phyloP scores from a whole-genome alignment of 306 rosid species.

The Prunus padus region DNA sequence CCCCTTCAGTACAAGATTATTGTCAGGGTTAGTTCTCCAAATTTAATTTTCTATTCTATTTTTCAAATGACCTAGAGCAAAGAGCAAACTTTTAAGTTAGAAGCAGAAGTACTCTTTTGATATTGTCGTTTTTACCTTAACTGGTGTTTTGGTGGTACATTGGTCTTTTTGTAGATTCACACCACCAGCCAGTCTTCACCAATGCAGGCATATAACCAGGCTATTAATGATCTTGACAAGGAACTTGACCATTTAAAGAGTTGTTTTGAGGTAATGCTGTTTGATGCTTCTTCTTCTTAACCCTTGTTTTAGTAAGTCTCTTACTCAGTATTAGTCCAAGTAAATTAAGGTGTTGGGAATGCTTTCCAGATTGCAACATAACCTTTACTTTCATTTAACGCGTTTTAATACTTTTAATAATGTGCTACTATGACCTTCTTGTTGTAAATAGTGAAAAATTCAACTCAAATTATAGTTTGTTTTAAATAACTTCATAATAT shows the following conservation, averaged over 20 bases:
- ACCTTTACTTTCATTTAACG: background rate
- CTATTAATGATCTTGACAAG: slow-evolving; percentile 83
- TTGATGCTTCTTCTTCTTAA: slow-evolving; percentile 4
- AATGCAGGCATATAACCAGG: slow-evolving; percentile 94
- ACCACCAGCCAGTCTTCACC: slow-evolving; percentile 93
- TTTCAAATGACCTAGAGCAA: background rate
- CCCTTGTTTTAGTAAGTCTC: background rate
- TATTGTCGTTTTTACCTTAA: background rate
- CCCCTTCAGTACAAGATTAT: slow-evolving; percentile 91
- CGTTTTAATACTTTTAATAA: background rate
- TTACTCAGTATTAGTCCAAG: background rate
- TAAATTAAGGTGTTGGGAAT: background rate
- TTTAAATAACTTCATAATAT: background rate
- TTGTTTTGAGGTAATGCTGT: slow-evolving; percentile 59
- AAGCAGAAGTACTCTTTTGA: background rate
- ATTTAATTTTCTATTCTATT: background rate
- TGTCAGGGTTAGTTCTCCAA: slow-evolving; percentile 41
- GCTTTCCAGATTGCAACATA: background rate
- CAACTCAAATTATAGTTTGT: background rate
- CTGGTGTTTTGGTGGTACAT: background rate
- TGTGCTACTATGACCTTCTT: background rate
- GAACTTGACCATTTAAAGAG: slow-evolving; percentile 78
- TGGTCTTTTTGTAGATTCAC: slow-evolving; percentile 60
- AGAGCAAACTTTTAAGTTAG: background rate
- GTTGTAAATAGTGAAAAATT: background rate